Evolutionary conservation across 75 land plant genomes (phyloP).

Genomic region (Cryptomeria japonica): DNA sequence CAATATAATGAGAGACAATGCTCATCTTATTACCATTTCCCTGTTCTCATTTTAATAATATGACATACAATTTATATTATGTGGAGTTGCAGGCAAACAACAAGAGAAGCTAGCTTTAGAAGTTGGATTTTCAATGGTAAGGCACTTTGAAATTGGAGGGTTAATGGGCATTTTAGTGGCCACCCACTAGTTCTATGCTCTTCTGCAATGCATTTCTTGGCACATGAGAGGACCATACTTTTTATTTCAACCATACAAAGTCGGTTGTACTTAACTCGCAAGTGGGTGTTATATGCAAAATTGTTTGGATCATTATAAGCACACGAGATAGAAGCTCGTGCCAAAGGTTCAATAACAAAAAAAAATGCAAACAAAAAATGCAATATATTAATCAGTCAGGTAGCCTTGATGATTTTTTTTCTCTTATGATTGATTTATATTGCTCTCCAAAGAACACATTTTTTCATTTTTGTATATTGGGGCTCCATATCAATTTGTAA

Average conservation of each 20-base stretch:
- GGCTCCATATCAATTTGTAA: background rate
- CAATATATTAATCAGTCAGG: background rate
- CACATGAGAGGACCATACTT: background rate
- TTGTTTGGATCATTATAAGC: background rate
- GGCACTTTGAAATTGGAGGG: conserved; percentile 75
- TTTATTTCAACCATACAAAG: background rate
- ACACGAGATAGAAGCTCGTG: background rate
- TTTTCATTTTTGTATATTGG: no score
- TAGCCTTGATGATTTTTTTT: background rate
- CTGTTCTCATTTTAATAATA: background rate
- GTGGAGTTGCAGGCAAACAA: conserved; percentile 53
- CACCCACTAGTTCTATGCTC: conserved; percentile 24
- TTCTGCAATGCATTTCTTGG: background rate
- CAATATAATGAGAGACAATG: no score
- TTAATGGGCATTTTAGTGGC: conserved; percentile 88
- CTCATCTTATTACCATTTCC: background rate
- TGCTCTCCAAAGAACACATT: background rate
- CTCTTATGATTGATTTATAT: background rate
- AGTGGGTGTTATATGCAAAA: background rate
- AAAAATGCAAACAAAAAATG: no score
- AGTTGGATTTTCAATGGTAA: conserved; percentile 71
- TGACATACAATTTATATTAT: background rate
- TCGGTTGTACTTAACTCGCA: background rate
- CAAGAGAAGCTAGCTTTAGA: conserved; percentile 72
- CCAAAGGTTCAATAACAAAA: background rate